Evolutionary conservation across 2,329 filamentous ascomycete species (phyloP).

Genomic region (Pseudogymnoascus sp.): DNA sequence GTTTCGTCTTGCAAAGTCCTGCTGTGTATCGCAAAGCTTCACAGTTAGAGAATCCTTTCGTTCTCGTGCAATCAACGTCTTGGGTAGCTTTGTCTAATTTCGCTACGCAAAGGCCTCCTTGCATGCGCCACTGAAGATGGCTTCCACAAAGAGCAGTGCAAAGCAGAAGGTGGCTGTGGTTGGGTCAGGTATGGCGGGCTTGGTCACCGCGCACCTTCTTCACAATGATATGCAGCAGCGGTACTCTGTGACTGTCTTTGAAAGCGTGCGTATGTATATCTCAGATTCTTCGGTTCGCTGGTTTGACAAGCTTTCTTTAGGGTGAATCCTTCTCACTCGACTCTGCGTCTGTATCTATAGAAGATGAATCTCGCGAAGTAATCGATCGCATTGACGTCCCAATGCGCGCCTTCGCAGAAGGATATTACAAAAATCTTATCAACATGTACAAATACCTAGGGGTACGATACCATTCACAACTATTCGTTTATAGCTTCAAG

Average conservation of each 20-base stretch:
- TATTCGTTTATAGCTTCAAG: conserved; percentile 46
- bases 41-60: neutral
- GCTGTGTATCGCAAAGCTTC: neutral
- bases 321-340: conserved; percentile 37
- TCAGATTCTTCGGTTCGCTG: neutral
- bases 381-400: conserved; percentile 38
- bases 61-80: neutral
- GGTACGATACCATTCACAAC: conserved; percentile 40
- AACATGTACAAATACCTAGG: conserved; percentile 48
- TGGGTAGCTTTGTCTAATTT: neutral
- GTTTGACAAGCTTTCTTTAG: conserved; percentile 21
- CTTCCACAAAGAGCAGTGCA: conserved; percentile 6
- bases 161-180: conserved; percentile 34
- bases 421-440: conserved; percentile 48
- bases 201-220: conserved; percentile 39
- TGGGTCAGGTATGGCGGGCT: conserved; percentile 41
- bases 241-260: conserved; percentile 37
- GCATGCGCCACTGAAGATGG: conserved; percentile 3
- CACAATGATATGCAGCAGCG: conserved; percentile 31
- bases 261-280: conserved; percentile 31
- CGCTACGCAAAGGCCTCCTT: neutral
- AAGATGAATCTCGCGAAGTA: conserved; percentile 15
- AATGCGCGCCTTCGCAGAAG: conserved; percentile 43
- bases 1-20: neutral
- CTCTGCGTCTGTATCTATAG: conserved; percentile 35